Evolutionary conservation across 345 rosid species (phyloP).

Genomic region (Abelmoschus esculentus): DNA sequence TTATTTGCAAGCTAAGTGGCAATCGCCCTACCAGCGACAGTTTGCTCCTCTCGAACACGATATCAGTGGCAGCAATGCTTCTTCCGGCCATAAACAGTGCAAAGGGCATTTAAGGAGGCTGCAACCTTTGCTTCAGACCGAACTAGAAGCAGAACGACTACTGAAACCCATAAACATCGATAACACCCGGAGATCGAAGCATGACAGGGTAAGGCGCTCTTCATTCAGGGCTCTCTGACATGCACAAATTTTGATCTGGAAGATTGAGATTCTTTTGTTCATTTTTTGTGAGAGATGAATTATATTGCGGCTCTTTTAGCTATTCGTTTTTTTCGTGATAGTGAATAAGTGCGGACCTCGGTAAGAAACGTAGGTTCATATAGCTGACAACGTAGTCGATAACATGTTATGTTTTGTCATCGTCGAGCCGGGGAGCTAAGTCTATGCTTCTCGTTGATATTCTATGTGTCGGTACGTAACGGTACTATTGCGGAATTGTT

Average conservation of each 20-base stretch:
- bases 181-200: constrained; percentile 37
- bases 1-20: constrained; percentile 86
- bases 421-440: constrained; percentile 6
- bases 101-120: constrained; percentile 56
- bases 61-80: constrained; percentile 14
- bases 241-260: constrained; percentile 22
- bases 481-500: not conserved
- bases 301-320: constrained; percentile 26
- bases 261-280: constrained; percentile 10
- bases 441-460: not conserved
- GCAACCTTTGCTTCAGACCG: constrained; percentile 51
- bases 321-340: constrained; percentile 1
- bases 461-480: too few species aligned
- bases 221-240: constrained; percentile 32
- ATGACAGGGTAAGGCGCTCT: constrained; percentile 39
- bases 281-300: constrained; percentile 24
- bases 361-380: constrained; percentile 19
- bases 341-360: constrained; percentile 21
- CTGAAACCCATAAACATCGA: constrained; percentile 41
- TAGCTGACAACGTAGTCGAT: constrained; percentile 8
- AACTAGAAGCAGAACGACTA: constrained; percentile 43
- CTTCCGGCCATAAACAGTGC: constrained; percentile 50
- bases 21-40: constrained; percentile 52
- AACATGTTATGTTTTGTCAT: constrained; percentile 9
- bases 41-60: constrained; percentile 31